Evolutionary conservation across 2,329 filamentous ascomycete species (phyloP).

Genomic region (Colletotrichum lentis): DNA sequence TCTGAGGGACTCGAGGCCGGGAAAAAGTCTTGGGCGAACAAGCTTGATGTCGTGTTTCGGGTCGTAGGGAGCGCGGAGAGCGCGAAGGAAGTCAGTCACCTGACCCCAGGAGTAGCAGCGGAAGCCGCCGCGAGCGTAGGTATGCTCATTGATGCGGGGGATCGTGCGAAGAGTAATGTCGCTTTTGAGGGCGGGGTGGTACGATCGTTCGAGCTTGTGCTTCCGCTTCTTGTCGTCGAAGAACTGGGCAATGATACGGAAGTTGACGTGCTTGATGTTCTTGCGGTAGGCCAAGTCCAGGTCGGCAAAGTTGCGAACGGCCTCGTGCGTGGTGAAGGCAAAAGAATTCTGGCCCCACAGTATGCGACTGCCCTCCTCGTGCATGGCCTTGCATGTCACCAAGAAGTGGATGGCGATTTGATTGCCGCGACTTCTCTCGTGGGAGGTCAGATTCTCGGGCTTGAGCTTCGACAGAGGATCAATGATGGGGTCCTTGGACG

Average conservation of each 20-base stretch:
- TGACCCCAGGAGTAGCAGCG: slow-evolving; percentile 64
- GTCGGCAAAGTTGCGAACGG: slow-evolving; percentile 59
- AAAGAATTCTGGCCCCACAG: slow-evolving; percentile 64
- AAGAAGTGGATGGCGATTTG: slow-evolving; percentile 64
- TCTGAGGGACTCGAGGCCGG: slow-evolving; percentile 56
- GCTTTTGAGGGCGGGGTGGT: slow-evolving; percentile 55
- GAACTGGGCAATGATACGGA: slow-evolving; percentile 64
- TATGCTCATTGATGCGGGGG: slow-evolving; percentile 55
- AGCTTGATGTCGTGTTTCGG: slow-evolving; percentile 49
- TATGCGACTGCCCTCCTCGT: slow-evolving; percentile 58
- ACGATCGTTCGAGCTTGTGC: slow-evolving; percentile 53
- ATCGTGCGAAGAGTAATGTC: slow-evolving; percentile 54
- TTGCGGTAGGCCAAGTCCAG: slow-evolving; percentile 54
- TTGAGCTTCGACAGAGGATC: slow-evolving; percentile 60
- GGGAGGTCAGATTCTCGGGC: slow-evolving; percentile 53
- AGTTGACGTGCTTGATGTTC: slow-evolving; percentile 55
- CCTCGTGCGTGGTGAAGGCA: slow-evolving; percentile 61
- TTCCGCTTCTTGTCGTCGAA: slow-evolving; percentile 58
- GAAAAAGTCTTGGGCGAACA: slow-evolving; percentile 54
- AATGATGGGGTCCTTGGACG: slow-evolving; percentile 59
- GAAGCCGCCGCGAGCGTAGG: slow-evolving; percentile 60
- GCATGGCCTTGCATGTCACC: slow-evolving; percentile 59
- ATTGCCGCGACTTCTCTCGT: slow-evolving; percentile 55
- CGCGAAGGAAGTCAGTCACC: slow-evolving; percentile 61
- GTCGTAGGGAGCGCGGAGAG: slow-evolving; percentile 60